A percentile compares a stretch with the other conserved stretches of the same genome.
These are phyloP conservation scores for Alternaria consortialis DNA, from an alignment of 2,329 filamentous ascomycete genomes.

Conservation along the genomic window DNA sequence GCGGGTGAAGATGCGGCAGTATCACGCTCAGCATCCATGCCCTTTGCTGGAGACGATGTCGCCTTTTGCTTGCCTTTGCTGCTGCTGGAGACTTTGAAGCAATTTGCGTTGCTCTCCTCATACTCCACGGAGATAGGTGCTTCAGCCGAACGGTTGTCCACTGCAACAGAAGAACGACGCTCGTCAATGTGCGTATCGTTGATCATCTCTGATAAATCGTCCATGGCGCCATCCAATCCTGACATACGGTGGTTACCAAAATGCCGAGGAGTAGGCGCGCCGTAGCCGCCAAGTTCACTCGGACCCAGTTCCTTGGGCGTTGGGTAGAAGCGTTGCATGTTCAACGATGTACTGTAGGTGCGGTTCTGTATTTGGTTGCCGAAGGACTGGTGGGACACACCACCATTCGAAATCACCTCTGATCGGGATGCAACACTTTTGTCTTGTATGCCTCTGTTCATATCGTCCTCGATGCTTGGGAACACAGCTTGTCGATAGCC, in stretches of 20 bases:
- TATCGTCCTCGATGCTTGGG: constrained; percentile 22
- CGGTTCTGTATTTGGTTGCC: constrained; percentile 39
- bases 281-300: constrained; percentile 14
- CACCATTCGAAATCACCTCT: constrained; percentile 20
- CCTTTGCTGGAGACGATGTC: constrained; percentile 36
- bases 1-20: constrained; percentile 34
- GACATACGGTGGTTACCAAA: constrained; percentile 40
- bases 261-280: constrained; percentile 22
- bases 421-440: constrained; percentile 25
- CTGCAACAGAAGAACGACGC: constrained; percentile 13
- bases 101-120: constrained; percentile 39
- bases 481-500: constrained; percentile 19
- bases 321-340: constrained; percentile 38
- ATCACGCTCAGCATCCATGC: constrained; percentile 20
- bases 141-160: constrained; percentile 13
- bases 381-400: constrained; percentile 30
- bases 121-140: constrained; percentile 13
- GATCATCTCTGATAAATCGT: constrained; percentile 47
- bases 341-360: constrained; percentile 29
- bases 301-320: constrained; percentile 34
- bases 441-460: constrained; percentile 22
- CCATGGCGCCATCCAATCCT: constrained; percentile 51
- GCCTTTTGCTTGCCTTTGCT: constrained; percentile 46
- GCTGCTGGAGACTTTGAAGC: constrained; percentile 40
- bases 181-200: constrained; percentile 29